Percentiles rank a stretch among this genome's conserved stretches.
Conservation (phyloP, 768 basidiomycete genomes). For the Leucosporidium creatinivorum region DNA sequence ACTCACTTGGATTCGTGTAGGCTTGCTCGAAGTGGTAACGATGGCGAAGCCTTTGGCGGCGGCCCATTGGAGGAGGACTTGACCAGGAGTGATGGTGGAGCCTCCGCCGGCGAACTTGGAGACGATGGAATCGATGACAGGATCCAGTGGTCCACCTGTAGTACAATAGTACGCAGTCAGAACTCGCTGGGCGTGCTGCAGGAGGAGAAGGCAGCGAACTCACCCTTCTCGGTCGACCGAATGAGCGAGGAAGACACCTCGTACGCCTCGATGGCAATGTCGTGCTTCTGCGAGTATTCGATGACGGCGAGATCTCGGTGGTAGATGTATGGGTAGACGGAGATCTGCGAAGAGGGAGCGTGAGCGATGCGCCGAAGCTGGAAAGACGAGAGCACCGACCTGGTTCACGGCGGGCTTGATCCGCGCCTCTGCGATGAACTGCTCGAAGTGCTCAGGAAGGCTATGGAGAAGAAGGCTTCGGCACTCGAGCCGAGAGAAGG, state of each 20-base stretch:
- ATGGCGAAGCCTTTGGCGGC: not conserved
- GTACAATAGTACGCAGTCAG: not conserved
- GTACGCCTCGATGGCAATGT: slow-evolving; percentile 10
- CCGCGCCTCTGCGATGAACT: not conserved
- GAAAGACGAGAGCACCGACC: not conserved
- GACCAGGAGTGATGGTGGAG: not conserved
- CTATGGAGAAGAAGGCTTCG: too few species aligned
- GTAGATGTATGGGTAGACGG: slow-evolving; percentile 15
- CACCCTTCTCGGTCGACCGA: slow-evolving; percentile 3
- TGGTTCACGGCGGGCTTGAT: slow-evolving; percentile 9
- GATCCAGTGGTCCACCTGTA: slow-evolving; percentile 10
- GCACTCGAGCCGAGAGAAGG: too few species aligned
- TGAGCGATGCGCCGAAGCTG: not conserved
- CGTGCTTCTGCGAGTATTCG: not conserved
- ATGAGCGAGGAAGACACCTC: slow-evolving; percentile 3
- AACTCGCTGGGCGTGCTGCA: not conserved
- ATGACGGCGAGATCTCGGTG: not conserved
- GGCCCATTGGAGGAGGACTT: slow-evolving; percentile 8
- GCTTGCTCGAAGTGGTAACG: slow-evolving; percentile 5
- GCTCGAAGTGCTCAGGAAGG: not conserved
- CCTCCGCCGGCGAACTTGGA: not conserved
- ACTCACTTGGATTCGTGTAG: not conserved
- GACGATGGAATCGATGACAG: slow-evolving; percentile 1
- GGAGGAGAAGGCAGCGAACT: not conserved
- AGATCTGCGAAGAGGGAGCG: not conserved